Base-by-base conservation (phyloP, 176 grass and related monocot species). In the Zizania latifolia region DNA sequence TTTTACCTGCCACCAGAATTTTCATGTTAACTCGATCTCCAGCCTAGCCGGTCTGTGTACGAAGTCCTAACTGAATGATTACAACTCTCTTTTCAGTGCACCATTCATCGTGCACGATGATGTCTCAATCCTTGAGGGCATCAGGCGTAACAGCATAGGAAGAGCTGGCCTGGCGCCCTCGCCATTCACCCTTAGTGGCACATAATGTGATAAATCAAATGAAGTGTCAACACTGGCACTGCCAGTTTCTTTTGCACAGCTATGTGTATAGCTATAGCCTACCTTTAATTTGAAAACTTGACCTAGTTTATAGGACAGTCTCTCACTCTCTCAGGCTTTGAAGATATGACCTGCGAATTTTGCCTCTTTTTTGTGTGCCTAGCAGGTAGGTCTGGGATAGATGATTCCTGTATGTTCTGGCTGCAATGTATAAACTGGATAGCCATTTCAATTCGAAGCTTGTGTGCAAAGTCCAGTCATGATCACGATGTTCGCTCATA, bases 21-120 rank as follows among this genome's bases (percentile, higher is more conserved):
- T 37, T 24, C 28, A 60, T 79, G 48, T 38, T 80, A 12, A 76
- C 34, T 53, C n/a, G n/a, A n/a, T n/a, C 29, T 33, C 8, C 75
- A 38, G 30, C 40, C 66, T 78, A 53, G 14, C 58, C 39, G 44
- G 34, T 62, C 11, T 54, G 58, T 16, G 7, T n/a, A n/a, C n/a
- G n/a, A n/a, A n/a, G n/a, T 74, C 21, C 36, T 84, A 80, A 84
- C 63, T 6, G 37, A 46, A 70, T 70, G 46, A 29, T 58, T 44
- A 6, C 13, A 41, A 77, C 41, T 83, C 40, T 68, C 38, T 59
- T 85, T 33, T 65, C 81, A 98, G 94, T 55, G 70, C 84, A 63
- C 94, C 94, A 51, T 94, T 98, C 87, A 89, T 78, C 26, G 74
- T 94, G 86, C 94, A 94, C 72, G 90, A 97, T 70, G 93, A 89